A percentile compares a stretch with the other conserved stretches of the same genome.
Evolutionary conservation across 176 grass and related monocot species (phyloP).

Genomic region (Bromus sterilis): DNA sequence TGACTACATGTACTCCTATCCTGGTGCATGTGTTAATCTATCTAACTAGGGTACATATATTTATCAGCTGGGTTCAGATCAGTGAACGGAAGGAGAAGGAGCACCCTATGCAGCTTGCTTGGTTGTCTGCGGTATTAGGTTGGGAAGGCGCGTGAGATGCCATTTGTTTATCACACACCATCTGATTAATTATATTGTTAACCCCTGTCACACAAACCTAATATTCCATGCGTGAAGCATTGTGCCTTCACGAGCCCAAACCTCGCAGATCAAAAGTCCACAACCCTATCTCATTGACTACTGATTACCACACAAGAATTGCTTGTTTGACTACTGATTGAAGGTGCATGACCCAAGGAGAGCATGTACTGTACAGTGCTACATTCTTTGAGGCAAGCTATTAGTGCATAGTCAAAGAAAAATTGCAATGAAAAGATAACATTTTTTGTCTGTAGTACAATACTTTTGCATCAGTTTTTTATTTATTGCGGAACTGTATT

Average conservation of each 20-base stretch:
- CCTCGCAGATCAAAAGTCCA: background rate
- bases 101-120: background rate
- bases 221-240: background rate
- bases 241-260: background rate
- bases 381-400: background rate
- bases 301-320: background rate
- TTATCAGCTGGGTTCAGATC: background rate
- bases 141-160: background rate
- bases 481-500: no score
- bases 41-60: background rate
- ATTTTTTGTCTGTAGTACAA: no score
- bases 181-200: background rate
- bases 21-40: background rate
- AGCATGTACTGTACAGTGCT: background rate
- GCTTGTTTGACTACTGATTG: background rate
- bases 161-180: background rate
- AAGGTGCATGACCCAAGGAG: background rate
- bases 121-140: background rate
- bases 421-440: no score
- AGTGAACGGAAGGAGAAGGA: background rate
- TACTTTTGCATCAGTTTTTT: no score
- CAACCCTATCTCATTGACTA: background rate
- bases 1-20: background rate
- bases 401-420: no score
- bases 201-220: background rate